Conservation (phyloP, 2,329 filamentous ascomycete species). For the Fusarium fujikuroi region DNA sequence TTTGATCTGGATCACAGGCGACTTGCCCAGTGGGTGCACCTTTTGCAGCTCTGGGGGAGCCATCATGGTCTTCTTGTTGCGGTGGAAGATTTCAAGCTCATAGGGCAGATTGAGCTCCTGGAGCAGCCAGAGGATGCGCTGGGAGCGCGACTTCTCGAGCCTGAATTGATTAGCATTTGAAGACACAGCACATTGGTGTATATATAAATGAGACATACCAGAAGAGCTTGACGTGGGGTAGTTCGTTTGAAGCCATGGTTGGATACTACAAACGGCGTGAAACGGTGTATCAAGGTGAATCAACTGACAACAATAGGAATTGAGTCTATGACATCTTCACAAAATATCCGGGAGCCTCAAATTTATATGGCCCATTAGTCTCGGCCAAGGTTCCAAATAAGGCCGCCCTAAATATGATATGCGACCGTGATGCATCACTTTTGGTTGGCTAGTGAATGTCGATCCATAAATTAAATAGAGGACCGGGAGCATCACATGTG, state of each 20-base stretch:
- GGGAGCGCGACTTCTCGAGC: constrained; percentile 84
- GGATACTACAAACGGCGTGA: not conserved
- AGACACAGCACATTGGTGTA: not conserved
- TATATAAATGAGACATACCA: constrained; percentile 58
- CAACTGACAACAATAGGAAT: not conserved
- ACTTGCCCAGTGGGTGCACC: constrained; percentile 87
- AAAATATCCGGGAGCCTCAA: not conserved
- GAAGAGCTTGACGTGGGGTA: constrained; percentile 70
- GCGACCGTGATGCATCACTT: not conserved
- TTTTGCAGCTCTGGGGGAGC: constrained; percentile 81
- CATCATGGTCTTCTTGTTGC: constrained; percentile 67
- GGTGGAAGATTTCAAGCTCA: constrained; percentile 82
- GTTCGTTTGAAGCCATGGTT: constrained; percentile 45
- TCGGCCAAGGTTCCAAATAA: constrained; percentile 21
- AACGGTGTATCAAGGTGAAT: not conserved
- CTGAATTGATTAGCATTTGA: constrained; percentile 55
- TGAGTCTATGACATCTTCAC: not conserved
- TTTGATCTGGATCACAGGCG: constrained; percentile 78
- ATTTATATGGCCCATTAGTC: constrained; percentile 18
- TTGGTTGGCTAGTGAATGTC: constrained; percentile 14
- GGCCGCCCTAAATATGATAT: constrained; percentile 30
- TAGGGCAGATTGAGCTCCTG: constrained; percentile 85
- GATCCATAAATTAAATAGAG: constrained; percentile 9
- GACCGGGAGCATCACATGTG: constrained; percentile 25
- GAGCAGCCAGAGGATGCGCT: constrained; percentile 86